Evolutionary conservation across 371 early-diverging fungal species (phyloP).

Genomic region (Mucor irregularis): DNA sequence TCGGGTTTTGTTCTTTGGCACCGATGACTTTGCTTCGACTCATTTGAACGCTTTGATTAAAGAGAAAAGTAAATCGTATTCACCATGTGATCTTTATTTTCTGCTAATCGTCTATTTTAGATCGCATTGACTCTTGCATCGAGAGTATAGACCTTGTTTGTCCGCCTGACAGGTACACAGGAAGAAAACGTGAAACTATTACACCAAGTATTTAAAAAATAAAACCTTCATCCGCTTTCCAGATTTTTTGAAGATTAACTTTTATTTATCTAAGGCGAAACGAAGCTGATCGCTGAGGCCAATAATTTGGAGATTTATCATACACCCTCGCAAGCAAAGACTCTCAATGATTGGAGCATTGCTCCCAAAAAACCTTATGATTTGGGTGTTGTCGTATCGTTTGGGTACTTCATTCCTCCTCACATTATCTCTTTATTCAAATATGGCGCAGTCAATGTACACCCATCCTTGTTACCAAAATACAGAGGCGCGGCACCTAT

Average conservation of each 20-base stretch:
- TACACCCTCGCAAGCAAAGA: conserved; percentile 27
- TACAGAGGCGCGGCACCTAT: conserved; percentile 94
- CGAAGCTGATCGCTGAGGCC: conserved; percentile 41
- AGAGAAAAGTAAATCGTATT: conserved; percentile 40
- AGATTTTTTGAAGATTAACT: background rate
- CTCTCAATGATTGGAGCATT: conserved; percentile 34
- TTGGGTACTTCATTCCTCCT: conserved; percentile 87
- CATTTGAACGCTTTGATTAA: conserved; percentile 63
- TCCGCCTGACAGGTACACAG: conserved; percentile 57
- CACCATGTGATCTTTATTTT: background rate
- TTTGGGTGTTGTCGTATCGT: conserved; percentile 92
- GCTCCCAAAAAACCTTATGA: conserved; percentile 49
- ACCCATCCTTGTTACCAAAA: conserved; percentile 86
- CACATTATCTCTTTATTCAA: conserved; percentile 67
- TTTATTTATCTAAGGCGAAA: conserved; percentile 26
- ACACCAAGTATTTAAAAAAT: conserved; percentile 36
- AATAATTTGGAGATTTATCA: conserved; percentile 31
- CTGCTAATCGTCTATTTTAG: background rate
- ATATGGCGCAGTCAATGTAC: conserved; percentile 81
- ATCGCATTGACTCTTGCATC: conserved; percentile 29
- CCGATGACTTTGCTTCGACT: conserved; percentile 75
- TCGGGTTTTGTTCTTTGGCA: conserved; percentile 79
- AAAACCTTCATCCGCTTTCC: too few species aligned
- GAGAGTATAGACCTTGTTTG: conserved; percentile 70
- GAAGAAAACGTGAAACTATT: conserved; percentile 41